A percentile compares a stretch with the other conserved stretches of the same genome.
phyloP scores from a whole-genome alignment of 1,139 yeast species.

The Ashbya aceris region DNA sequence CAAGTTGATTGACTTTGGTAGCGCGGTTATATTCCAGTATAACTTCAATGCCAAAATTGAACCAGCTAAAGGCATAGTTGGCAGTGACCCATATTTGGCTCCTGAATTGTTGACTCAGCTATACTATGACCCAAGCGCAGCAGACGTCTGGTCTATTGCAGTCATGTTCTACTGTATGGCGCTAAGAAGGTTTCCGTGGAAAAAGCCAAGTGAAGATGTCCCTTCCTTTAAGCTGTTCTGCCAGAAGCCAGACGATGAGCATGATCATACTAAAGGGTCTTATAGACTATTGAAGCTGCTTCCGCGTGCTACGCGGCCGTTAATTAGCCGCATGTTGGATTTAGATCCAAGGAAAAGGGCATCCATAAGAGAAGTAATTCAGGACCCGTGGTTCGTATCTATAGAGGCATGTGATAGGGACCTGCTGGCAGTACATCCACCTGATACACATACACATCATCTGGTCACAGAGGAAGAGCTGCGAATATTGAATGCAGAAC shows the following conservation, averaged over 20 bases:
- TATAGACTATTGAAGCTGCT: constrained; percentile 71
- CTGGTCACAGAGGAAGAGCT: constrained; percentile 47
- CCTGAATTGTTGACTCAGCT: constrained; percentile 52
- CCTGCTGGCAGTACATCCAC: constrained; percentile 18
- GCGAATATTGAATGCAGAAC: constrained; percentile 21
- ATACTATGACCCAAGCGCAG: constrained; percentile 60
- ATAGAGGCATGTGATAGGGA: constrained; percentile 28
- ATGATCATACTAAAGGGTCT: constrained; percentile 44
- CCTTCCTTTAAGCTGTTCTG: constrained; percentile 40
- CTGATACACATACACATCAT: constrained; percentile 43
- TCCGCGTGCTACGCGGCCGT: constrained; percentile 69
- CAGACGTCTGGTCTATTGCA: constrained; percentile 73
- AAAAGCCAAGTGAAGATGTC: constrained; percentile 49
- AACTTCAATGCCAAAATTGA: constrained; percentile 32
- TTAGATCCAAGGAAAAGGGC: constrained; percentile 62
- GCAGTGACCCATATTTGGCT: constrained; percentile 73
- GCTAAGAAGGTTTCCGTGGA: constrained; percentile 70
- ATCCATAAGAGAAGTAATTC: constrained; percentile 52
- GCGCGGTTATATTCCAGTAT: constrained; percentile 55
- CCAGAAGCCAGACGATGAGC: constrained; percentile 31
- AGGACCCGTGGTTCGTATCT: constrained; percentile 58
- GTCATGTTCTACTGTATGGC: constrained; percentile 71
- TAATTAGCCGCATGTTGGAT: constrained; percentile 65
- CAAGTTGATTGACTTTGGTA: constrained; percentile 70
- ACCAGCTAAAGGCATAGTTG: constrained; percentile 61